Evolutionary conservation across 176 grass and related monocot genomes (phyloP).

Genomic region (Musa beccarii): DNA sequence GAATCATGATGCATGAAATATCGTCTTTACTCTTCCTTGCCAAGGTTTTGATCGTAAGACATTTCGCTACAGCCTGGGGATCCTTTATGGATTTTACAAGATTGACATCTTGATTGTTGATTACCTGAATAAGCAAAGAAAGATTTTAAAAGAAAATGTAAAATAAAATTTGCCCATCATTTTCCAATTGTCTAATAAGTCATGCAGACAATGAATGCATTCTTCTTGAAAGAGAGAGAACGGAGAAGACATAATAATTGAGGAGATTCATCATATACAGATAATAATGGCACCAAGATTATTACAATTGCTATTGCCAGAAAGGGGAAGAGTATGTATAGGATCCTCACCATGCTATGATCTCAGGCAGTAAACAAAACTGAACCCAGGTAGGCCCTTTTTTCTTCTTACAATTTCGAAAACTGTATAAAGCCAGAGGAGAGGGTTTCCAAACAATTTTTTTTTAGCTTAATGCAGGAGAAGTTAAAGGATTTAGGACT

Average conservation of each 20-base stretch:
- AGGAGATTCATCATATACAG: too few species aligned
- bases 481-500: neutral
- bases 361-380: too few species aligned
- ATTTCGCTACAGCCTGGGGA: conserved; percentile 81
- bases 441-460: neutral
- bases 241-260: too few species aligned
- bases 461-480: neutral
- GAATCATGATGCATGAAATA: conserved; percentile 91
- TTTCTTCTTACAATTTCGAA: too few species aligned
- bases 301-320: too few species aligned
- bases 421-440: neutral
- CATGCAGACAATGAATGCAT: too few species aligned
- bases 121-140: conserved; percentile 36
- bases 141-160: neutral
- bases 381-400: too few species aligned
- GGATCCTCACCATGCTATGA: too few species aligned
- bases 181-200: neutral
- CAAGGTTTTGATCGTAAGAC: conserved; percentile 63
- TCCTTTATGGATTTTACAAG: conserved; percentile 84
- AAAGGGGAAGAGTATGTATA: too few species aligned
- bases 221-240: too few species aligned
- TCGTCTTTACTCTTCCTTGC: conserved; percentile 96
- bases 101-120: conserved; percentile 90
- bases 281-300: too few species aligned
- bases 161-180: neutral